Conservation (phyloP, 1,139 yeast genomes). For the Yamadazyma trypodendri region DNA sequence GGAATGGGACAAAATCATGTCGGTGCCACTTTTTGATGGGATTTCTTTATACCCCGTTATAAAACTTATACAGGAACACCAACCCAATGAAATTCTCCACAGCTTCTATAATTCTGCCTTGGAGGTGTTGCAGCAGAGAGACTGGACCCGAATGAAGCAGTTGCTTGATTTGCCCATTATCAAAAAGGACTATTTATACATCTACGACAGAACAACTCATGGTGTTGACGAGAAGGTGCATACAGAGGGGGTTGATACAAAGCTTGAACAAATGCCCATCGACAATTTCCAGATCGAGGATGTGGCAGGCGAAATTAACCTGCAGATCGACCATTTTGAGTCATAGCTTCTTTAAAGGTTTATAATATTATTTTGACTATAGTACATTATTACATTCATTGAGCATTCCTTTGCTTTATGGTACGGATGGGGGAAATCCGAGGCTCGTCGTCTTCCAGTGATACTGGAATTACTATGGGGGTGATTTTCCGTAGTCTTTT, state of each 20-base stretch:
- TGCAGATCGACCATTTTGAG: conserved; percentile 19
- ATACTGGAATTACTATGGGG: conserved; percentile 40
- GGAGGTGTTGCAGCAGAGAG: not conserved
- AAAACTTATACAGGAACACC: conserved; percentile 10
- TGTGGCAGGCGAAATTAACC: conserved; percentile 16
- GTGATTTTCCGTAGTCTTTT: conserved; percentile 35
- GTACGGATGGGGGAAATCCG: conserved; percentile 33
- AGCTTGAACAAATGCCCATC: conserved; percentile 8
- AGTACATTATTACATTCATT: conserved; percentile 8
- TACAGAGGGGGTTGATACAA: conserved; percentile 1
- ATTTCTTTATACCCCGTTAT: conserved; percentile 21
- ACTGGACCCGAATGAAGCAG: conserved; percentile 14
- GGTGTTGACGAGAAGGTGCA: not conserved
- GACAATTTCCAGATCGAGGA: conserved; percentile 14
- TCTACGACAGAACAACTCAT: conserved; percentile 26
- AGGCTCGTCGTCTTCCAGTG: conserved; percentile 29
- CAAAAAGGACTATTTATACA: conserved; percentile 25
- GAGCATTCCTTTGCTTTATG: conserved; percentile 23
- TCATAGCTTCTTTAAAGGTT: not conserved
- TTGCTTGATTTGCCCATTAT: conserved; percentile 24
- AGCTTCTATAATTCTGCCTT: not conserved
- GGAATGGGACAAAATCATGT: conserved; percentile 28
- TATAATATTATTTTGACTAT: conserved; percentile 2
- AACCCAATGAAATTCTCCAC: not conserved
- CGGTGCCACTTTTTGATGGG: conserved; percentile 22